These are phyloP conservation scores for Sporothrix inflata DNA, from an alignment of 2,329 filamentous ascomycete genomes.

Conservation along the genomic window DNA sequence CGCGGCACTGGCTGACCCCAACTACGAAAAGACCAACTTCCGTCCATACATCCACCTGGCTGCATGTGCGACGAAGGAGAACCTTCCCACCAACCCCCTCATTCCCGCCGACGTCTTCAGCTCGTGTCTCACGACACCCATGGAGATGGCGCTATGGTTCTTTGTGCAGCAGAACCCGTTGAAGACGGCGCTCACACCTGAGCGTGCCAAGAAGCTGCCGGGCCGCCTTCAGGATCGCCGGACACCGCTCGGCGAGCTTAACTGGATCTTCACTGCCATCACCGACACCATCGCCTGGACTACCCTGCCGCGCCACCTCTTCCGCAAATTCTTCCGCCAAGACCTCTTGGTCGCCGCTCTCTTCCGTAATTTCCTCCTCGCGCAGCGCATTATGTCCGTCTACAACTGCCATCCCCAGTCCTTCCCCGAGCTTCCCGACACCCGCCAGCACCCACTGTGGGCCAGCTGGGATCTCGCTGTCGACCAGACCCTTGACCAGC, in stretches of 20 bases:
- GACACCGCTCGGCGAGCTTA: constrained; percentile 92
- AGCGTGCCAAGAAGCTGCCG: constrained; percentile 85
- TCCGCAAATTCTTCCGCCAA: constrained; percentile 96
- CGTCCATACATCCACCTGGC: constrained; percentile 83
- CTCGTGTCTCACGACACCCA: constrained; percentile 92
- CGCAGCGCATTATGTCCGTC: constrained; percentile 92
- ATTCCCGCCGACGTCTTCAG: constrained; percentile 95
- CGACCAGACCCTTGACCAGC: constrained; percentile 88
- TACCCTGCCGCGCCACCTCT: constrained; percentile 82
- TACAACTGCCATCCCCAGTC: constrained; percentile 96
- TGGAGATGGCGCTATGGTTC: constrained; percentile 95
- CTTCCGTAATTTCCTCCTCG: constrained; percentile 93
- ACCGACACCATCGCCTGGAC: constrained; percentile 99
- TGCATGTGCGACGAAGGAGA: constrained; percentile 87
- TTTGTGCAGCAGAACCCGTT: constrained; percentile 92
- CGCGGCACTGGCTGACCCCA: constrained; percentile 73
- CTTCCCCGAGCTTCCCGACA: constrained; percentile 88
- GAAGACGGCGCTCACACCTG: constrained; percentile 69
- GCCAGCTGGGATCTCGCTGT: constrained; percentile 97
- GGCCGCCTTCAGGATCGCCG: constrained; percentile 89
- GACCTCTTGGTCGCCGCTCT: constrained; percentile 98
- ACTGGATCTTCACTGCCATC: constrained; percentile 99
- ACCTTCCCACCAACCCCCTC: constrained; percentile 89
- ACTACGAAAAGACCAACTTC: constrained; percentile 76
- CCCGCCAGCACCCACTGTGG: constrained; percentile 93